Evolutionary conservation across 1,284 basidiomycete species (phyloP).

Genomic region (Fomitiporia mediterranea): DNA sequence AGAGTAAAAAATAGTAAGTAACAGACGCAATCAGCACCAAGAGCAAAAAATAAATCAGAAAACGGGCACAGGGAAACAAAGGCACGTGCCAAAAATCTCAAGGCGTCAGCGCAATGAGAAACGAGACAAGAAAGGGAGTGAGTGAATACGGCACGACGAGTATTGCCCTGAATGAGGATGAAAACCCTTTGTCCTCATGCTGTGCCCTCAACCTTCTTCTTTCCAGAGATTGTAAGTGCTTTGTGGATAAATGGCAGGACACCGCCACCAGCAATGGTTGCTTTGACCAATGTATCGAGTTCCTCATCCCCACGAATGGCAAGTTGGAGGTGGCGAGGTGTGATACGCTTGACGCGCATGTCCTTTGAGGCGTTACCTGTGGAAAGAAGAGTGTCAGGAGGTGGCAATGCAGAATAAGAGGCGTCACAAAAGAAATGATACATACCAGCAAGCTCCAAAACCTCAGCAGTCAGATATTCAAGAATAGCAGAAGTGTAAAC

Average conservation of each 20-base stretch:
- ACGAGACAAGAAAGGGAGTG: no score
- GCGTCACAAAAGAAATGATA: background rate
- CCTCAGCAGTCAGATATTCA: slow-evolving; percentile 89
- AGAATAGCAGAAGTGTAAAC: slow-evolving; percentile 91
- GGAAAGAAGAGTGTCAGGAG: background rate
- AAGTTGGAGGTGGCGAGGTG: slow-evolving; percentile 87
- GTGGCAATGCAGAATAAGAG: background rate
- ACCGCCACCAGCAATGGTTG: slow-evolving; percentile 68
- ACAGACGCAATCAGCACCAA: no score
- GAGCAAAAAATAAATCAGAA: no score
- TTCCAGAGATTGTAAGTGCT: slow-evolving; percentile 34
- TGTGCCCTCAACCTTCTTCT: slow-evolving; percentile 6
- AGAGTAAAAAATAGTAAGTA: no score
- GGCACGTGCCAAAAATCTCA: no score
- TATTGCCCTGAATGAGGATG: no score
- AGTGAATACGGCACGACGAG: no score
- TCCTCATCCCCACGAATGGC: slow-evolving; percentile 97
- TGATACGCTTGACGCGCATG: slow-evolving; percentile 93
- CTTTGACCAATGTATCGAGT: slow-evolving; percentile 71
- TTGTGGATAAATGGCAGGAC: slow-evolving; percentile 97
- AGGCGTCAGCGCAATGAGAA: no score
- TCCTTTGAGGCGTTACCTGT: slow-evolving; percentile 96
- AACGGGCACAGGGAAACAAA: no score
- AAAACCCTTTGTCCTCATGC: no score
- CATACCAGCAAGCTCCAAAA: slow-evolving; percentile 83